Evolutionary conservation across 352 stramenopile species (phyloP).

Genomic region (Phytopythium ostracodes): DNA sequence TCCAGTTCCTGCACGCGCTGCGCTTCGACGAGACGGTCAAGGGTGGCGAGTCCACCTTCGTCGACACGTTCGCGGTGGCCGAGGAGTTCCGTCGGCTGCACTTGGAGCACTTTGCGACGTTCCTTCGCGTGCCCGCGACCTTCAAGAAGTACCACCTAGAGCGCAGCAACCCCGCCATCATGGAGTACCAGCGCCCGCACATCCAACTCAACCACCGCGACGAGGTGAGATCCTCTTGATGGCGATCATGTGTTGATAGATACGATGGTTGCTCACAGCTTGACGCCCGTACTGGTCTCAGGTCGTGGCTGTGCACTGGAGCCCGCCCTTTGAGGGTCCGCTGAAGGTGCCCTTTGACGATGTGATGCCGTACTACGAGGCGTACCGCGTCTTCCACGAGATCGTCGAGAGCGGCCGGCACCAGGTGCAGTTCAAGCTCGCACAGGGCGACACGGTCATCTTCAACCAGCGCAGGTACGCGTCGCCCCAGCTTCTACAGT

Average conservation of each 20-base stretch:
- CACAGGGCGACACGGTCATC: constrained; percentile 77
- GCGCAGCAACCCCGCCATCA: constrained; percentile 81
- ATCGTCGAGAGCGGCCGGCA: constrained; percentile 73
- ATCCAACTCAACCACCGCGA: constrained; percentile 86
- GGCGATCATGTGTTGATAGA: neutral
- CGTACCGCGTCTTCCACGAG: constrained; percentile 76
- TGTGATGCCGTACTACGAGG: constrained; percentile 74
- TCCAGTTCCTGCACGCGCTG: constrained; percentile 94
- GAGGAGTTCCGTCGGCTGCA: constrained; percentile 61
- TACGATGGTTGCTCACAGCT: neutral
- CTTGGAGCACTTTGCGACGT: constrained; percentile 67
- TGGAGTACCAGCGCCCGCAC: constrained; percentile 94
- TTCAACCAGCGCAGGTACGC: constrained; percentile 77
- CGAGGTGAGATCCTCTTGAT: constrained; percentile 30
- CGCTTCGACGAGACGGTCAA: constrained; percentile 82
- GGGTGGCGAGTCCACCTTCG: constrained; percentile 82
- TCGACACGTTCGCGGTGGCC: constrained; percentile 77
- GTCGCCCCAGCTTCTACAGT: too few species aligned
- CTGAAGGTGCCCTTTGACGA: constrained; percentile 74
- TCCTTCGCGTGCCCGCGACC: constrained; percentile 86
- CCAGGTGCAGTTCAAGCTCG: constrained; percentile 73
- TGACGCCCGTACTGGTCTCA: constrained; percentile 11
- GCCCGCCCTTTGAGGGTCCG: constrained; percentile 93
- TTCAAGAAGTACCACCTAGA: constrained; percentile 94
- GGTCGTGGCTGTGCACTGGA: constrained; percentile 91